Evolutionary conservation across 164 flowering plant species (phyloP), one percentile per base, ranked within the genome.

Genomic region (Umbilicus rupestris): DNA sequence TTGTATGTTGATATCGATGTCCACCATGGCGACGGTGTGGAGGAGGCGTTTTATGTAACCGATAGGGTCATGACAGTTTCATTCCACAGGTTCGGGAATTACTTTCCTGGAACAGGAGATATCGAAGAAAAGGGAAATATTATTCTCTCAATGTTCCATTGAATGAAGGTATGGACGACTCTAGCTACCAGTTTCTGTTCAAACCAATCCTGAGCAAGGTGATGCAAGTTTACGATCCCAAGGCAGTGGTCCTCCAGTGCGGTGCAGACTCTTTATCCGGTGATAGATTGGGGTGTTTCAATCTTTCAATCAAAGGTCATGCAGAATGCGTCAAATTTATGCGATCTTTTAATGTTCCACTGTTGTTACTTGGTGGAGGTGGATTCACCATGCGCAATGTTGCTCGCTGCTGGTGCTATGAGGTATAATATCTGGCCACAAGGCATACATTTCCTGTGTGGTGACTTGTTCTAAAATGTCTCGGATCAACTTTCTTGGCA

Each of bases 331-430:
- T 73, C 7, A 46, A 69, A 28, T 73, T 17, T 41, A 57, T 73
- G 66, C 63, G 75, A 68, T 73, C 75, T 10, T 69, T 73, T 47
- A 76, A 76, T 46, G 74, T 76, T 29, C 79, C 76, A 3, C 59
- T 76, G 16, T 49, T 76, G 64, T 44, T 76, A 44, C 68, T 76
- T 19, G 78, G 78, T 20, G 78, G 78, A 0, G 78, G 78, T 72
- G 78, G 78, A 10, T 76, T 73, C 39, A 76, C 78, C 17, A 70
- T 76, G 10, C 57, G 73, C 5, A 76, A 76, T 60, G 78, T 76
- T 65, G 78, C 78, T 49, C 73, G 75, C 24, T 76, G 78, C 64
- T 76, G 78, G 78, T 76, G 78, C 62, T 73, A 73, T 31, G 75
- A 73, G 73, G 73, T 71, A 71, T 42, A 15, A 3, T 8, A 7